phyloP scores from a whole-genome alignment of 2,329 filamentous ascomycete genomes.

The Fusarium torulosum region DNA sequence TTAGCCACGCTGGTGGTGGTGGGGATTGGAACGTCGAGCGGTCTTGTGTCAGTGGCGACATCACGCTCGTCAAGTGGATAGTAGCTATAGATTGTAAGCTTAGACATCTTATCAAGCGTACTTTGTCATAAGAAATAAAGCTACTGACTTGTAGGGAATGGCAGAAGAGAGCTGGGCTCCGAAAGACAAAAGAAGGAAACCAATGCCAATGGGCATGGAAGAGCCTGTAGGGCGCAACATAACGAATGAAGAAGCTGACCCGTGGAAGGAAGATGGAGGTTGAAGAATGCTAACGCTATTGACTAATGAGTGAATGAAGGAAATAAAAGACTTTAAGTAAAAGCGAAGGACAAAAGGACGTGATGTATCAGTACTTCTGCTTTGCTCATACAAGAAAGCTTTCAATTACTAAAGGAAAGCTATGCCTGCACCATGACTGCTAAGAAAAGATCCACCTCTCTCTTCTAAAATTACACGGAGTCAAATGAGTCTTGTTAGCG shows the following conservation, averaged over 20 bases:
- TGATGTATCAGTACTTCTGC: background rate
- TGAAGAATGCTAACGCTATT: constrained; percentile 1
- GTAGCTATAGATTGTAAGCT: too few relatives aligned
- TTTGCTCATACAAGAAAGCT: background rate
- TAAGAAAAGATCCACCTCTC: background rate
- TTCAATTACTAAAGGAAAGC: background rate
- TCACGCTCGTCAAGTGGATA: too few relatives aligned
- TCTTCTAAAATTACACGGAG: constrained; percentile 2
- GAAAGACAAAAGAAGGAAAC: constrained; percentile 28
- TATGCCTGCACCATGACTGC: background rate
- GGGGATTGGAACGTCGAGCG: too few relatives aligned
- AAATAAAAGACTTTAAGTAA: constrained; percentile 29
- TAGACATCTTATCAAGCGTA: too few relatives aligned
- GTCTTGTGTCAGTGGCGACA: too few relatives aligned
- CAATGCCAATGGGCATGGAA: constrained; percentile 13
- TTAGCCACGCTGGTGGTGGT: too few relatives aligned
- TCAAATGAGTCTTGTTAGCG: background rate
- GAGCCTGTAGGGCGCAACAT: constrained; percentile 29
- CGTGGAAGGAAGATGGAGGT: background rate
- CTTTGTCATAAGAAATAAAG: too few relatives aligned
- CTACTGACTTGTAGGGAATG: constrained; percentile 19
- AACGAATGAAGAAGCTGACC: constrained; percentile 28
- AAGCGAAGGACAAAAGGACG: background rate
- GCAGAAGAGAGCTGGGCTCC: constrained; percentile 15
- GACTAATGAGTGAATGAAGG: background rate